Evolutionary conservation across 2,329 filamentous ascomycete genomes (phyloP).

Genomic region (Kalaharituber pfeilii): DNA sequence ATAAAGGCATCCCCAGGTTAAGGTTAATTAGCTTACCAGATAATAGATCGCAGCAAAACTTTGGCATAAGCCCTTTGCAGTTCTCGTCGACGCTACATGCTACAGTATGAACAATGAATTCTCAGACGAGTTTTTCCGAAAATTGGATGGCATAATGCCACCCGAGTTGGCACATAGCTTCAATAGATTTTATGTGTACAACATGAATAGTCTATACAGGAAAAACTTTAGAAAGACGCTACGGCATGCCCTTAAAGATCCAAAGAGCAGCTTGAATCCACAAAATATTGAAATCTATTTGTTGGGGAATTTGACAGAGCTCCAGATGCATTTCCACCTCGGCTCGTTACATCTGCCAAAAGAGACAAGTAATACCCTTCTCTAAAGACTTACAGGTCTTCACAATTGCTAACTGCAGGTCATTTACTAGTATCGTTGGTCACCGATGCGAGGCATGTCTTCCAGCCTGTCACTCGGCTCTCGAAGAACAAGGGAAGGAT

Average conservation of each 20-base stretch:
- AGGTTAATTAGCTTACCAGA: constrained; percentile 11
- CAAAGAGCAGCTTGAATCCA: constrained; percentile 43
- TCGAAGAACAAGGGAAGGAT: constrained; percentile 55
- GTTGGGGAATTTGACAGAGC: constrained; percentile 46
- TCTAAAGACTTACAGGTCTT: not conserved
- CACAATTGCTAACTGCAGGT: not conserved
- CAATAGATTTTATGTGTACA: constrained; percentile 49
- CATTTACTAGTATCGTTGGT: constrained; percentile 31
- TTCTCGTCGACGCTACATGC: constrained; percentile 52
- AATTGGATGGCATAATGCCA: constrained; percentile 44
- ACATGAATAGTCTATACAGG: constrained; percentile 54
- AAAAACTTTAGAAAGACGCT: constrained; percentile 50
- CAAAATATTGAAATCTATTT: constrained; percentile 49
- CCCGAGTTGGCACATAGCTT: constrained; percentile 43
- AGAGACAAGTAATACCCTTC: constrained; percentile 42
- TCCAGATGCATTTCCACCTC: constrained; percentile 49
- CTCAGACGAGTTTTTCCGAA: constrained; percentile 47
- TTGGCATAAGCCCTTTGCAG: constrained; percentile 51
- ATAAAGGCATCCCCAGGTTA: not conserved
- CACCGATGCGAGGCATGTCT: constrained; percentile 47
- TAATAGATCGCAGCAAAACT: constrained; percentile 47
- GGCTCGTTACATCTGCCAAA: constrained; percentile 50
- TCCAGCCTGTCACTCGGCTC: constrained; percentile 45
- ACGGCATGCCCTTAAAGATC: constrained; percentile 43
- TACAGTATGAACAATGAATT: constrained; percentile 51